Evolutionary conservation across 148 eudicot species (phyloP).

Genomic region (Rhododendron molle): DNA sequence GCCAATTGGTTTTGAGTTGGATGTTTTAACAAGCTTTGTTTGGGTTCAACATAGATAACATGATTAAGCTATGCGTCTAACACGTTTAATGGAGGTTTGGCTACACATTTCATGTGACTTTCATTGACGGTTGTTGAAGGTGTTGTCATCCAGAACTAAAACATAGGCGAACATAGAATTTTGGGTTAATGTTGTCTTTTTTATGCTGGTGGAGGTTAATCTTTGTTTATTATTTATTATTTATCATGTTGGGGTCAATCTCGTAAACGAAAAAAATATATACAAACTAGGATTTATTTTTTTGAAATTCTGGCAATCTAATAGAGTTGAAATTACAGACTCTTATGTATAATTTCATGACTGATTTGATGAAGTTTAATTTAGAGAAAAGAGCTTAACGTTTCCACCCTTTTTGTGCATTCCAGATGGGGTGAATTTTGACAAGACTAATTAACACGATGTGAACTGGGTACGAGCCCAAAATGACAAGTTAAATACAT

Average conservation of each 20-base stretch:
- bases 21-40: background rate
- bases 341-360: background rate
- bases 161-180: background rate
- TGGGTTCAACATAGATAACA: background rate
- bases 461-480: background rate
- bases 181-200: background rate
- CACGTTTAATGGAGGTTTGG: background rate
- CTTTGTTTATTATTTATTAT: background rate
- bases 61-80: background rate
- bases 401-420: background rate
- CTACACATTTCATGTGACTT: background rate
- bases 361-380: background rate
- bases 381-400: background rate
- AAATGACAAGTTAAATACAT: background rate
- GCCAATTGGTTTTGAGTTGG: background rate
- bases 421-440: background rate
- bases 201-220: background rate
- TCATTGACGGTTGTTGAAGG: background rate
- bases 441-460: background rate
- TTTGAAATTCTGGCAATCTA: background rate
- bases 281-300: background rate
- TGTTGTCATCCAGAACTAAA: background rate
- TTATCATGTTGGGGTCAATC: background rate
- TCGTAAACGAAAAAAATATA: background rate
- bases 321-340: background rate